These are phyloP conservation scores for Teunomyces gatunensis DNA, from an alignment of 805 yeast genomes.

Conservation along the genomic window DNA sequence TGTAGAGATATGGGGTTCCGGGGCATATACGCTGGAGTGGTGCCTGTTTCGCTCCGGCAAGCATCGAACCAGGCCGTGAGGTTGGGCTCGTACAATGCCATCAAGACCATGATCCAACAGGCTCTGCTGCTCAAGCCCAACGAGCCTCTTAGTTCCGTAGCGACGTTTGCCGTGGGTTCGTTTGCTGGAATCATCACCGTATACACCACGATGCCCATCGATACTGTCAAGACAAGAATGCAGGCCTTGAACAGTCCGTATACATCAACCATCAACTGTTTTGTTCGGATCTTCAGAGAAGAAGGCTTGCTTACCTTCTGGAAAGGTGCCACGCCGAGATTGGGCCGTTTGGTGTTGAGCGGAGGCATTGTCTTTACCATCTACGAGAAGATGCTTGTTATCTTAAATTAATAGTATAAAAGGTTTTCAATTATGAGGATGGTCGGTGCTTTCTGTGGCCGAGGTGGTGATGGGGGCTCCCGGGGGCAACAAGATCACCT, in stretches of 20 bases:
- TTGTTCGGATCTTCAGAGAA: slow-evolving; percentile 70
- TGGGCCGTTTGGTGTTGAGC: slow-evolving; percentile 86
- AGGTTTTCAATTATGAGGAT: background rate
- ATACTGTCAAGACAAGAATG: slow-evolving; percentile 95
- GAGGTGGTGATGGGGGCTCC: slow-evolving; percentile 5
- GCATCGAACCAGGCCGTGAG: slow-evolving; percentile 96
- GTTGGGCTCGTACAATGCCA: slow-evolving; percentile 86
- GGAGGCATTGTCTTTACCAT: slow-evolving; percentile 98
- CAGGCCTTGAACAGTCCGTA: slow-evolving; percentile 86
- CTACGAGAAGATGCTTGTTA: slow-evolving; percentile 80
- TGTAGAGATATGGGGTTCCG: slow-evolving; percentile 74
- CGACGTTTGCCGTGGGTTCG: slow-evolving; percentile 88
- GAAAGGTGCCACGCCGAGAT: slow-evolving; percentile 97
- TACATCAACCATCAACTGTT: slow-evolving; percentile 77
- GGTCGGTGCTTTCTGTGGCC: slow-evolving; percentile 8
- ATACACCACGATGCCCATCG: slow-evolving; percentile 92
- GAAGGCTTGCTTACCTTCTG: slow-evolving; percentile 92
- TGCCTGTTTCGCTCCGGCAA: slow-evolving; percentile 93
- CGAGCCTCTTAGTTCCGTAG: slow-evolving; percentile 70
- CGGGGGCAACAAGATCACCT: slow-evolving; percentile 51
- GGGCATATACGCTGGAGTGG: slow-evolving; percentile 84
- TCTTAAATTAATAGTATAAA: slow-evolving; percentile 37
- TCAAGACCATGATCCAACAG: slow-evolving; percentile 75
- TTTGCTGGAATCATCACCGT: slow-evolving; percentile 88
- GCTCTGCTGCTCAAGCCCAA: slow-evolving; percentile 63